A percentile compares a stretch with the other conserved stretches of the same genome.
Evolutionary conservation across 2,329 filamentous ascomycete genomes (phyloP).

Genomic region (Sclerotinia trifoliorum): DNA sequence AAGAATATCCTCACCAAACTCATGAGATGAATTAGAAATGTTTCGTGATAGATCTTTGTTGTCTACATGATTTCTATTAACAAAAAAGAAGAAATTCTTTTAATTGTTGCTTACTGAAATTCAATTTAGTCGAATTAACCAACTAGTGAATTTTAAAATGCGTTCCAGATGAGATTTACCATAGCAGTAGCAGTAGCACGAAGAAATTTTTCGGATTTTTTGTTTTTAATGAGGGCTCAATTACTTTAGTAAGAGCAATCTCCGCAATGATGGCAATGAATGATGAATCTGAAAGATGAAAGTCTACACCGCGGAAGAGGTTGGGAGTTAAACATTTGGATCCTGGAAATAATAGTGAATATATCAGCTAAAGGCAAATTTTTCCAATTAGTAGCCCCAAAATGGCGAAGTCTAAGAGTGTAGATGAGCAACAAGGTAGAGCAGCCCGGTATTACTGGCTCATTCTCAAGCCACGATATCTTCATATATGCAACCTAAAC

Average conservation of each 20-base stretch:
- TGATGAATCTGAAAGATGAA: no score
- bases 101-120: neutral
- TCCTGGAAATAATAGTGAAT: neutral
- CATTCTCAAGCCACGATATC: neutral
- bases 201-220: no score
- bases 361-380: no score
- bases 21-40: neutral
- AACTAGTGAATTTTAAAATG: no score
- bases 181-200: no score
- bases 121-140: neutral
- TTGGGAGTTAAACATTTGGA: neutral
- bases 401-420: neutral
- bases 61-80: neutral
- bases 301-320: neutral
- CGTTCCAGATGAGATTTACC: no score
- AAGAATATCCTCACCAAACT: neutral
- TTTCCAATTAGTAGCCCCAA: neutral
- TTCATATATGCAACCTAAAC: neutral
- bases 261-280: no score
- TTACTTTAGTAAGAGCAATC: no score
- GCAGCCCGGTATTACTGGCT: neutral
- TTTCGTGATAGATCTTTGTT: no score
- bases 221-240: no score
- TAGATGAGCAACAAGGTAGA: neutral
- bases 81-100: neutral